Conservation (phyloP, 2,329 filamentous ascomycete genomes). For the Botrytis deweyae region DNA sequence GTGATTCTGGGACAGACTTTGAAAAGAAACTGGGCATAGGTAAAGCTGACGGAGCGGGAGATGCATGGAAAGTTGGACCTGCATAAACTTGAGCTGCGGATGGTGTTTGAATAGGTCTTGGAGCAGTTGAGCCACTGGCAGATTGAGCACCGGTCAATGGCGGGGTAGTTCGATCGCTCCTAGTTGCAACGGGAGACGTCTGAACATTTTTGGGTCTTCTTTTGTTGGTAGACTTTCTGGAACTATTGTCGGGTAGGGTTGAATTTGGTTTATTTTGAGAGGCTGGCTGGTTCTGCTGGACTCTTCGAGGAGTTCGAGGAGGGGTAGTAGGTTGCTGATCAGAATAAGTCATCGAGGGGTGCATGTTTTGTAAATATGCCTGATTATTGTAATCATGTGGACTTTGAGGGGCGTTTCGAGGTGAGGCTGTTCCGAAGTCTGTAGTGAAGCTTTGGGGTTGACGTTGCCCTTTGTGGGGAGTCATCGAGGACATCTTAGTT, state of each 20-base stretch:
- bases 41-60: slow-evolving; percentile 83
- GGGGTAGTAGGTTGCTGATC: slow-evolving; percentile 36
- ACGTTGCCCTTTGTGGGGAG: slow-evolving; percentile 41
- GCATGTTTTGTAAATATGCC: slow-evolving; percentile 42
- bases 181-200: slow-evolving; percentile 35
- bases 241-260: slow-evolving; percentile 29
- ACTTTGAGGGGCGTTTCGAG: slow-evolving; percentile 44
- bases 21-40: slow-evolving; percentile 88
- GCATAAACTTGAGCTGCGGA: slow-evolving; percentile 60
- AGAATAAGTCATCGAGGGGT: slow-evolving; percentile 31
- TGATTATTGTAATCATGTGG: slow-evolving; percentile 47
- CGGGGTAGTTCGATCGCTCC: slow-evolving; percentile 34
- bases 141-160: slow-evolving; percentile 34
- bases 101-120: slow-evolving; percentile 45
- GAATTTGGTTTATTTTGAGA: slow-evolving; percentile 29
- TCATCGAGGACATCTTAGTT: slow-evolving; percentile 49
- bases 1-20: slow-evolving; percentile 70
- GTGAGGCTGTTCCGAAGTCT: slow-evolving; percentile 30
- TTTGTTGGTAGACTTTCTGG: slow-evolving; percentile 38
- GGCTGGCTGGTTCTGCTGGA: slow-evolving; percentile 24
- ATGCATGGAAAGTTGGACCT: slow-evolving; percentile 91
- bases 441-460: slow-evolving; percentile 36
- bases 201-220: slow-evolving; percentile 37
- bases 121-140: slow-evolving; percentile 38
- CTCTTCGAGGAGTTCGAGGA: slow-evolving; percentile 39